A percentile compares a stretch with the other conserved stretches of the same genome.
Conservation (phyloP, 805 yeast species). For the Candida loeiensis region DNA sequence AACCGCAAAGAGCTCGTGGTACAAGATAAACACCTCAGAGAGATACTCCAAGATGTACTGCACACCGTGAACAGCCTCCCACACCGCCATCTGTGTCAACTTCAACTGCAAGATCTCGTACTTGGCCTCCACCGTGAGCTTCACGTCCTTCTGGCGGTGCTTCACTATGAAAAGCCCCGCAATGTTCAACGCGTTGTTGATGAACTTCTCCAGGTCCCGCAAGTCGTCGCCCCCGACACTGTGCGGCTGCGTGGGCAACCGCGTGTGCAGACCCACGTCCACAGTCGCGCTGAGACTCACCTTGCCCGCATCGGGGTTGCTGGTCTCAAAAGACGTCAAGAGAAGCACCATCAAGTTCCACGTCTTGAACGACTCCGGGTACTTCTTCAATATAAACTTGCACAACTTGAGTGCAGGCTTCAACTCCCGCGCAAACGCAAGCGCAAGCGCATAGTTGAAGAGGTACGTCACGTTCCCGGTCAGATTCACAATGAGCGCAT, state of each 20-base stretch:
- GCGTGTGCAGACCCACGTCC: conserved; percentile 1
- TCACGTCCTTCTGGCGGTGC: conserved; percentile 22
- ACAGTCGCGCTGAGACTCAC: conserved; percentile 2
- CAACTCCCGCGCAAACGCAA: conserved; percentile 43
- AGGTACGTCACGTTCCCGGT: conserved; percentile 29
- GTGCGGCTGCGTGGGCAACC: conserved; percentile 7
- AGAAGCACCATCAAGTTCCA: conserved; percentile 68
- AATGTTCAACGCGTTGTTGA: conserved; percentile 48
- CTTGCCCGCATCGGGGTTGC: conserved; percentile 16
- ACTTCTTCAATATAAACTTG: conserved; percentile 46
- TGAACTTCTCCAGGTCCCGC: conserved; percentile 52
- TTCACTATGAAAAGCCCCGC: conserved; percentile 33
- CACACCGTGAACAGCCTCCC: conserved; percentile 58
- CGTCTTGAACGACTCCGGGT: conserved; percentile 55
- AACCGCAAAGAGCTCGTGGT: conserved; percentile 46
- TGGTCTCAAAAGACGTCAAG: conserved; percentile 59
- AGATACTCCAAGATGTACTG: conserved; percentile 57
- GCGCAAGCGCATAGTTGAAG: conserved; percentile 47
- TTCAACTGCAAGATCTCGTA: conserved; percentile 64
- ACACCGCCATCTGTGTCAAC: conserved; percentile 68
- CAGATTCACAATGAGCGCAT: conserved; percentile 34
- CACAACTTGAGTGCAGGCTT: conserved; percentile 43
- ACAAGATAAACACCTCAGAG: conserved; percentile 63
- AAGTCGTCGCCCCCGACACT: conserved; percentile 3
- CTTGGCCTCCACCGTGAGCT: conserved; percentile 29